Percentiles rank a stretch among this genome's conserved stretches.
These are phyloP conservation scores for Aspergillus novofumigatus DNA, from an alignment of 2,329 filamentous ascomycete species.

Conservation along the genomic window DNA sequence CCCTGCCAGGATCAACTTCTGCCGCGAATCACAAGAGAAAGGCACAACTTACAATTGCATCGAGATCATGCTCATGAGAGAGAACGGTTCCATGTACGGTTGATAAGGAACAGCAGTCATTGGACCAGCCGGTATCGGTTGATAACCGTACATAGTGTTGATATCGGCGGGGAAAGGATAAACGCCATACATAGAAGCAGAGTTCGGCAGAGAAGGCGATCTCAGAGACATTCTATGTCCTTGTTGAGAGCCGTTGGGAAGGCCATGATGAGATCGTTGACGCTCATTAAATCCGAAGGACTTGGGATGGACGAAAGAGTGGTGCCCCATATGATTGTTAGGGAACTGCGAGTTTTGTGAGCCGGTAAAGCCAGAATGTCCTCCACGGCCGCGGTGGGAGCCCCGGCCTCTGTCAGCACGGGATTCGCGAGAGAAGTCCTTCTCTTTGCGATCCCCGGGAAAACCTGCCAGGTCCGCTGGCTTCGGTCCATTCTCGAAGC, in stretches of 20 bases:
- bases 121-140: conserved; percentile 47
- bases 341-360: conserved; percentile 37
- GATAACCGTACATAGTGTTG: conserved; percentile 55
- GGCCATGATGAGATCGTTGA: conserved; percentile 37
- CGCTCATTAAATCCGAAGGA: conserved; percentile 40
- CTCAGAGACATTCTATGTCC: conserved; percentile 52
- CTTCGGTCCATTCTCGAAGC: conserved; percentile 36
- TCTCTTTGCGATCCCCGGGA: conserved; percentile 30
- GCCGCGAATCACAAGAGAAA: not conserved
- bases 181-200: conserved; percentile 47
- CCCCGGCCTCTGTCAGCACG: conserved; percentile 39
- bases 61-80: conserved; percentile 55
- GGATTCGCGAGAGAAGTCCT: conserved; percentile 34
- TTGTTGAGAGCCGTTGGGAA: conserved; percentile 37
- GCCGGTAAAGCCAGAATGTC: conserved; percentile 31
- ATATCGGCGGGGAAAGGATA: conserved; percentile 43
- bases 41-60: conserved; percentile 53
- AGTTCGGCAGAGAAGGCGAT: conserved; percentile 60
- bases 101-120: conserved; percentile 58
- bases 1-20: conserved; percentile 51
- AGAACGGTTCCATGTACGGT: conserved; percentile 55
- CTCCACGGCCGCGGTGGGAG: conserved; percentile 39
- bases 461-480: conserved; percentile 34
- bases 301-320: conserved; percentile 39
- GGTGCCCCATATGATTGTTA: conserved; percentile 37